These are phyloP conservation scores for Gossypium turneri DNA, from an alignment of 345 rosid species.

Conservation along the genomic window DNA sequence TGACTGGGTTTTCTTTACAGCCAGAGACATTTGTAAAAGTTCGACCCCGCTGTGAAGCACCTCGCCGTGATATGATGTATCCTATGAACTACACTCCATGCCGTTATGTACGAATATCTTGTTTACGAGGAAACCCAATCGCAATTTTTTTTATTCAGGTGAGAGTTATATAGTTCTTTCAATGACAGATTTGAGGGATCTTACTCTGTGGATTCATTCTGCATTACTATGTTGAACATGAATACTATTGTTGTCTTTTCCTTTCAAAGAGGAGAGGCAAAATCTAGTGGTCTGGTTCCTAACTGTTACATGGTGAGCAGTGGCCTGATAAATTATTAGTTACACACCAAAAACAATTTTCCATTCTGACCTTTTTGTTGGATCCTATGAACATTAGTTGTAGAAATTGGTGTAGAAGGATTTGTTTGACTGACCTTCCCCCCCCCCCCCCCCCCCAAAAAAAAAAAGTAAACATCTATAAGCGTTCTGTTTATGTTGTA, in stretches of 20 bases:
- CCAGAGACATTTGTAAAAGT: constrained; percentile 79
- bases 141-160: constrained; percentile 89
- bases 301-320: not conserved
- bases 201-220: not conserved
- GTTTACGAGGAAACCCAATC: constrained; percentile 82
- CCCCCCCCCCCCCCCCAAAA: too few relatives aligned
- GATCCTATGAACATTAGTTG: constrained; percentile 1
- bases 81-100: constrained; percentile 77
- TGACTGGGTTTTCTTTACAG: constrained; percentile 37
- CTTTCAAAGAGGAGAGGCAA: not conserved
- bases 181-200: not conserved
- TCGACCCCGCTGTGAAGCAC: constrained; percentile 89
- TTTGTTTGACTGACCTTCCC: not conserved
- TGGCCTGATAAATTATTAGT: not conserved
- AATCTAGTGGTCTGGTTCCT: not conserved
- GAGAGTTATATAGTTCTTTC: constrained; percentile 9
- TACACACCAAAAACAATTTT: not conserved
- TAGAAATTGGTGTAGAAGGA: not conserved
- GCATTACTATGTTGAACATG: not conserved
- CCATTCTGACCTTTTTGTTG: not conserved
- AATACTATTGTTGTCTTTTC: not conserved
- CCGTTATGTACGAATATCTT: constrained; percentile 75
- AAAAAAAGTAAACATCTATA: not conserved
- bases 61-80: constrained; percentile 81
- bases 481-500: not conserved